phyloP scores from a whole-genome alignment of 2,329 filamentous ascomycete genomes.

The Claviceps digitariae region DNA sequence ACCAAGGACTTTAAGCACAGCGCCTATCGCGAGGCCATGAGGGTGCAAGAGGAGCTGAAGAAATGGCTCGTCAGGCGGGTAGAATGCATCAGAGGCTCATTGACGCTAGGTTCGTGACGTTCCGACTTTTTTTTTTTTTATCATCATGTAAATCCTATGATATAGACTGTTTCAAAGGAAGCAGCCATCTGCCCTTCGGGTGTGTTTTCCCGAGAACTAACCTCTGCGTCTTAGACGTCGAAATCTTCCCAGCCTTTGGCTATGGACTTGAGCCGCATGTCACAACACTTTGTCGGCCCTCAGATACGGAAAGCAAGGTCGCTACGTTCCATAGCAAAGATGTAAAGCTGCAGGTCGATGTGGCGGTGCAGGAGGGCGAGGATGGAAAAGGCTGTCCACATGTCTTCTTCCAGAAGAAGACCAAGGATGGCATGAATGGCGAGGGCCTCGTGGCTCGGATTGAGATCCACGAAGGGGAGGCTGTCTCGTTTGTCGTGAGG shows the following conservation, averaged over 20 bases:
- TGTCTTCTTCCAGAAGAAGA: conserved; percentile 41
- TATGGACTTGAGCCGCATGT: conserved; percentile 52
- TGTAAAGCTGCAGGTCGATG: conserved; percentile 51
- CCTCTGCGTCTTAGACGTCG: conserved; percentile 34
- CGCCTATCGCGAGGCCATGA: conserved; percentile 38
- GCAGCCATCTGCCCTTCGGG: too few relatives aligned
- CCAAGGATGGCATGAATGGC: conserved; percentile 38
- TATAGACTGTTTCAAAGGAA: too few relatives aligned
- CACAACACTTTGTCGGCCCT: conserved; percentile 38
- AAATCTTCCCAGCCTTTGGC: conserved; percentile 60
- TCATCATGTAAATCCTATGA: too few relatives aligned
- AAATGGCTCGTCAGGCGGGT: conserved; percentile 58
- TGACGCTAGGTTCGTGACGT: conserved; percentile 38
- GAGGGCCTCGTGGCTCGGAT: conserved; percentile 50
- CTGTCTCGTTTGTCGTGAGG: conserved; percentile 55
- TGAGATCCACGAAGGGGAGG: conserved; percentile 49
- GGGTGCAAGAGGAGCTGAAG: conserved; percentile 49
- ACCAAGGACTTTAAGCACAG: conserved; percentile 32
- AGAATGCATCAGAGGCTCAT: conserved; percentile 55
- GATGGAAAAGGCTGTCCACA: conserved; percentile 29
- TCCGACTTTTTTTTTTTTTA: neutral
- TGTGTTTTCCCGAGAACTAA: neutral
- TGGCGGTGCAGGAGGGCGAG: conserved; percentile 47
- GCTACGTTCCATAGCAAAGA: conserved; percentile 48
- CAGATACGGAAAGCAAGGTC: conserved; percentile 37